These are phyloP conservation scores for Ceratonia siliqua DNA, from an alignment of 306 rosid genomes.

Conservation along the genomic window DNA sequence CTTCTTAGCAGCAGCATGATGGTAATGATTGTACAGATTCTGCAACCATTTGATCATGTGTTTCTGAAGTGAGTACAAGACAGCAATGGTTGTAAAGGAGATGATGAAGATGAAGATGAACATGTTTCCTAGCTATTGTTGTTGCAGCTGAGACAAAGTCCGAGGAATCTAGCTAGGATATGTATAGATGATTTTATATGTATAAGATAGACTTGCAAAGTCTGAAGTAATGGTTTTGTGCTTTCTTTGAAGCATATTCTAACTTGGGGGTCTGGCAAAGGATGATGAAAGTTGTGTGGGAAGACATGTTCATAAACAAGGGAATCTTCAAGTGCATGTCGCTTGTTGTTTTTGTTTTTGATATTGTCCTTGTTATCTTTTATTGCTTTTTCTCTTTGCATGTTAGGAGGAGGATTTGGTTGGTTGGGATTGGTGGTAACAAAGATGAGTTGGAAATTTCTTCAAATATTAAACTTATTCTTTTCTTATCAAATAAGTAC, in stretches of 20 bases:
- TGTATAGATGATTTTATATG: background rate
- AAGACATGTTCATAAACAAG: no score
- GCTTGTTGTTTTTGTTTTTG: no score
- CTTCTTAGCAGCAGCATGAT: background rate
- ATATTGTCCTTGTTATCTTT: no score
- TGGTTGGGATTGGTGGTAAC: no score
- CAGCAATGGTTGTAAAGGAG: background rate
- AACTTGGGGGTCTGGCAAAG: background rate
- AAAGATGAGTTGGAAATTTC: no score
- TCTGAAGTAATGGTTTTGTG: background rate
- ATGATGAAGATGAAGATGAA: background rate
- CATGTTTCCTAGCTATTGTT: background rate
- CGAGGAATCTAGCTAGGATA: background rate
- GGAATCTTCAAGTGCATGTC: no score
- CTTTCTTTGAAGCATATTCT: slow-evolving; percentile 8
- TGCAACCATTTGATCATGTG: background rate
- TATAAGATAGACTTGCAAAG: background rate
- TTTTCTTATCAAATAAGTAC: no score
- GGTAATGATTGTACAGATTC: background rate
- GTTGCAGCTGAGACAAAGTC: background rate
- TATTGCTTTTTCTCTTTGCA: no score
- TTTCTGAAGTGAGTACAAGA: background rate
- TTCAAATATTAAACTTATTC: no score
- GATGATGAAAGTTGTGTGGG: no score
- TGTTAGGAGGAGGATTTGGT: no score